Evolutionary conservation across 495 filamentous ascomycete species (phyloP).

Genomic region (Lophiostoma macrostomum): DNA sequence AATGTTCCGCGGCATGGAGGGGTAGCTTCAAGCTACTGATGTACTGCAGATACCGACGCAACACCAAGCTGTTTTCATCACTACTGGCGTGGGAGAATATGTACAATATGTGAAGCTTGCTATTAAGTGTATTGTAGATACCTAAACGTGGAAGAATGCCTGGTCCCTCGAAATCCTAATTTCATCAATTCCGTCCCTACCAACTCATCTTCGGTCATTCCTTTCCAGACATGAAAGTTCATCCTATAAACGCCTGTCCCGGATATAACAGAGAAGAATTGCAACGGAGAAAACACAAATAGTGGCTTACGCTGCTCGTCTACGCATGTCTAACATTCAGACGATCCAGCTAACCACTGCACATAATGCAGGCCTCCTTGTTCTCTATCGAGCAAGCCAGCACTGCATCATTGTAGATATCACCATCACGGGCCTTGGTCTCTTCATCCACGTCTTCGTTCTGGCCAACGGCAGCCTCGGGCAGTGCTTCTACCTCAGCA

Average conservation of each 20-base stretch:
- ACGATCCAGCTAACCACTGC: slow-evolving; percentile 60
- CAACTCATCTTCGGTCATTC: too few species aligned
- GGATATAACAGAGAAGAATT: not conserved
- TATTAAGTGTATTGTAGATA: too few species aligned
- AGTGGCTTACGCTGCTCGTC: not conserved
- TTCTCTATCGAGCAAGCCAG: slow-evolving; percentile 92
- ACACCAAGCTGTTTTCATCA: too few species aligned
- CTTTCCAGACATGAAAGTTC: slow-evolving; percentile 3
- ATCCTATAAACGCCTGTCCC: not conserved
- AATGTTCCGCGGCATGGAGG: too few species aligned
- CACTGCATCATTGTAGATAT: slow-evolving; percentile 91
- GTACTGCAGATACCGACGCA: too few species aligned
- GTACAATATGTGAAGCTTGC: too few species aligned
- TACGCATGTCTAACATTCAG: not conserved
- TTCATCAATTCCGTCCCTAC: not conserved
- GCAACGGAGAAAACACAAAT: not conserved
- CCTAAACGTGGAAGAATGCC: too few species aligned
- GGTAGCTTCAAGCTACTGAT: too few species aligned
- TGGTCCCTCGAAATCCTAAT: not conserved
- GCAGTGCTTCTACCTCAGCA: slow-evolving; percentile 56
- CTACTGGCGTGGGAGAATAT: too few species aligned
- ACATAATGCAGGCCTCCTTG: slow-evolving; percentile 85
- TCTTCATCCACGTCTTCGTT: slow-evolving; percentile 63
- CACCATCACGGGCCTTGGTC: slow-evolving; percentile 68
- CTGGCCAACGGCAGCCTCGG: slow-evolving; percentile 46